Evolutionary conservation across 805 yeast species (phyloP).

Genomic region (Phaffomyces opuntiae): DNA sequence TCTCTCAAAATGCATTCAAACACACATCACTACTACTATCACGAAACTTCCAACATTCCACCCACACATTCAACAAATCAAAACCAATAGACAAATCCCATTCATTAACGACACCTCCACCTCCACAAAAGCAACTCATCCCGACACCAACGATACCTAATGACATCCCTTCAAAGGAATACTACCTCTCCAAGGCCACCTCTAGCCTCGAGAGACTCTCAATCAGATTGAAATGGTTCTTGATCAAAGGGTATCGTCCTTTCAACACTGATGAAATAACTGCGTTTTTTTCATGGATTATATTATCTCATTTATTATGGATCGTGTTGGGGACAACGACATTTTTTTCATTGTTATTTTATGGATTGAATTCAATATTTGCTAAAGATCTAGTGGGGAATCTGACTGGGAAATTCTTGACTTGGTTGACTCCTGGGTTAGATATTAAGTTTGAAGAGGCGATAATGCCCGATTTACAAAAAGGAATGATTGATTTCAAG

Average conservation of each 20-base stretch:
- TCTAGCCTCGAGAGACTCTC: slow-evolving; percentile 34
- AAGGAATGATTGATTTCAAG: slow-evolving; percentile 72
- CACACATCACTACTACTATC: too few relatives aligned
- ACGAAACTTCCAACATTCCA: too few relatives aligned
- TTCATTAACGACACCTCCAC: not conserved
- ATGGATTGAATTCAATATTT: slow-evolving; percentile 67
- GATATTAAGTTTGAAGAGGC: slow-evolving; percentile 84
- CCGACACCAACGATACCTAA: slow-evolving; percentile 1
- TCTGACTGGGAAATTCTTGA: slow-evolving; percentile 68
- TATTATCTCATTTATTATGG: slow-evolving; percentile 78
- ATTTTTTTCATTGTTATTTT: slow-evolving; percentile 71
- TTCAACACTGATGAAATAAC: slow-evolving; percentile 82
- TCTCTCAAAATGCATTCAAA: too few relatives aligned
- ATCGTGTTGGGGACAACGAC: slow-evolving; percentile 85
- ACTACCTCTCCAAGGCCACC: slow-evolving; percentile 13
- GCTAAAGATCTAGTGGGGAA: slow-evolving; percentile 87
- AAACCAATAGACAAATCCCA: not conserved
- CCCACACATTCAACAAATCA: too few relatives aligned
- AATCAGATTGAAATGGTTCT: slow-evolving; percentile 65
- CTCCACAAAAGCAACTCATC: not conserved
- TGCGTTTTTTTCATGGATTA: slow-evolving; percentile 85
- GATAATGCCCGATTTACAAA: slow-evolving; percentile 86
- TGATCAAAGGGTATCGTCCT: slow-evolving; percentile 73
- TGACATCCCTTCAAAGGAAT: slow-evolving; percentile 14
- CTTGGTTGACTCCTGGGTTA: slow-evolving; percentile 63